A percentile compares a stretch with the other conserved stretches of the same genome.
Evolutionary conservation across 1,139 yeast species (phyloP).

Genomic region (Taphrina flavorubra): DNA sequence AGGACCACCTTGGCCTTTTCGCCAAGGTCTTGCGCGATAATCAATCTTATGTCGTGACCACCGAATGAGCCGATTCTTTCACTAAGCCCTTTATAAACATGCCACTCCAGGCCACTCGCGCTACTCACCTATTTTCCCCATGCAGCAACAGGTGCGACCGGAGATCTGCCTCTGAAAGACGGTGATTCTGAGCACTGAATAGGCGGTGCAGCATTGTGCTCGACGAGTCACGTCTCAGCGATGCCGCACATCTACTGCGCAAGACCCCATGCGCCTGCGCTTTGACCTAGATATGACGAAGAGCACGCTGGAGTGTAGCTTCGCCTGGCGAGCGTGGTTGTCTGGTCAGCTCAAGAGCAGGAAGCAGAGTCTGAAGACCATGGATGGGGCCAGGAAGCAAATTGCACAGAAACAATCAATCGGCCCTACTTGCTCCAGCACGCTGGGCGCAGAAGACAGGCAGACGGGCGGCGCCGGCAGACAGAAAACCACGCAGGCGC

Average conservation of each 20-base stretch:
- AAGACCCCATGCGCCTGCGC: neutral
- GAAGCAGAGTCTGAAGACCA: neutral
- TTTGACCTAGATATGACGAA: neutral
- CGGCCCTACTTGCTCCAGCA: slow-evolving; percentile 10
- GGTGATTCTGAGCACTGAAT: slow-evolving; percentile 6
- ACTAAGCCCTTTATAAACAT: slow-evolving; percentile 1
- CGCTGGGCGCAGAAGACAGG: neutral
- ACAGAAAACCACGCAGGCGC: neutral
- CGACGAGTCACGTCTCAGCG: neutral
- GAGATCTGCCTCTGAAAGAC: slow-evolving; percentile 30
- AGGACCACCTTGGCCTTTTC: slow-evolving; percentile 40
- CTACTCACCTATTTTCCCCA: slow-evolving; percentile 18
- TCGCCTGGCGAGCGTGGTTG: no score
- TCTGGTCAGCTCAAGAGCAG: no score
- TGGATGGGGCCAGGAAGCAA: neutral
- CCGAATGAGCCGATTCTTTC: slow-evolving; percentile 16
- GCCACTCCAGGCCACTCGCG: neutral
- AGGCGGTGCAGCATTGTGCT: slow-evolving; percentile 37
- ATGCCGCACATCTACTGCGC: slow-evolving; percentile 1
- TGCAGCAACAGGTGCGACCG: slow-evolving; percentile 33
- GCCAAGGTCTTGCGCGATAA: slow-evolving; percentile 39
- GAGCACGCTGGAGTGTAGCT: neutral
- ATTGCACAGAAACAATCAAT: neutral
- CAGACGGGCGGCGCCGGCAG: no score
- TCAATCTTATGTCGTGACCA: slow-evolving; percentile 16